A percentile compares a stretch with the other conserved stretches of the same genome.
These are phyloP conservation scores for Parathielavia appendiculata DNA, from an alignment of 495 filamentous ascomycete genomes.

Conservation along the genomic window DNA sequence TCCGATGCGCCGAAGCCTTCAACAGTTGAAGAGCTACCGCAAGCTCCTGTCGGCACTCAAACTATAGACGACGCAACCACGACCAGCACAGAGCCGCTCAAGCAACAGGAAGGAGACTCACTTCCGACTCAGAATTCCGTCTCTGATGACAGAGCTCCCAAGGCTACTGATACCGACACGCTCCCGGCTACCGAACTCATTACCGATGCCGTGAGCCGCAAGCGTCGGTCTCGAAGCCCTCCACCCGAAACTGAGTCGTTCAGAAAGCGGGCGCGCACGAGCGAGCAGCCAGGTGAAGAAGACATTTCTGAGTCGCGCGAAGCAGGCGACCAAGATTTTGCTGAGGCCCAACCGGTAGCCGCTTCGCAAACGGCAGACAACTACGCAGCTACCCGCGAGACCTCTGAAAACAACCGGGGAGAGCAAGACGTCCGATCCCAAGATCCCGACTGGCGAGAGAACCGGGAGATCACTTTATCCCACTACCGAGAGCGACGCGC, in stretches of 20 bases:
- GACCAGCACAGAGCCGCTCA: neutral
- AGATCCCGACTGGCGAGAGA: neutral
- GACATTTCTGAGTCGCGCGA: neutral
- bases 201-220: constrained; percentile 65
- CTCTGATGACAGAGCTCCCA: constrained; percentile 16
- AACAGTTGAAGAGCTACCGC: neutral
- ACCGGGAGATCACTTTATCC: neutral
- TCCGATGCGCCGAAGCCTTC: neutral
- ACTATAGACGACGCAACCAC: neutral
- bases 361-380: neutral
- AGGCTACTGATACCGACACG: constrained; percentile 8
- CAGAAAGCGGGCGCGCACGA: constrained; percentile 41
- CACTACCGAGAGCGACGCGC: neutral
- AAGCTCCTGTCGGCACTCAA: neutral
- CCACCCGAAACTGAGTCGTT: constrained; percentile 44
- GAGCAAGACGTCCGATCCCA: neutral
- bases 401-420: neutral
- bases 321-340: constrained; percentile 5
- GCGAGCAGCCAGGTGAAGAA: constrained; percentile 18
- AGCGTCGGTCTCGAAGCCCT: constrained; percentile 64
- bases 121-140: neutral
- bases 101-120: neutral
- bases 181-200: constrained; percentile 25
- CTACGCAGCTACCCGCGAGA: constrained; percentile 13
- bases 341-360: neutral